Conservation (phyloP, 495 filamentous ascomycete genomes). For the Neurospora sp. region DNA sequence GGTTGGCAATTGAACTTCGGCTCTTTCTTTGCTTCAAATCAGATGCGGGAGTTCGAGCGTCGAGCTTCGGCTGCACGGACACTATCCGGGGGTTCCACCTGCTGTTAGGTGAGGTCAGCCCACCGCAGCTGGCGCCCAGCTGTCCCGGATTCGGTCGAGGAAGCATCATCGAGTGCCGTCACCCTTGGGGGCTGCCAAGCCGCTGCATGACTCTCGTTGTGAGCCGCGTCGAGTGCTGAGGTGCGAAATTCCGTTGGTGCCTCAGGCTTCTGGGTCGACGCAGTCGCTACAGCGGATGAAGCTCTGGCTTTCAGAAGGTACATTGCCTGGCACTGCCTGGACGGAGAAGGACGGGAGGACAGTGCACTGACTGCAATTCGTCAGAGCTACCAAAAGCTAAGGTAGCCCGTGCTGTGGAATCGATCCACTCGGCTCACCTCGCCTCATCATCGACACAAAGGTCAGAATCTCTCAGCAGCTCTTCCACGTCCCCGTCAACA, state of each 20-base stretch:
- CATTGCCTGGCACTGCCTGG: not conserved
- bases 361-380: not conserved
- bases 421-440: constrained; percentile 1
- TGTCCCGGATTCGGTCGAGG: not conserved
- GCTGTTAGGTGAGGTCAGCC: not conserved
- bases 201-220: not conserved
- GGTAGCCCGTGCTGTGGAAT: not conserved
- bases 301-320: not conserved
- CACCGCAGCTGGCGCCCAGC: not conserved
- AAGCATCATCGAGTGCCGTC: not conserved
- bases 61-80: constrained; percentile 1
- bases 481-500: not conserved
- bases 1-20: not conserved
- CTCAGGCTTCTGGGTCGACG: not conserved
- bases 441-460: constrained; percentile 9
- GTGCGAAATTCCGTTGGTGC: not conserved
- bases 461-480: not conserved
- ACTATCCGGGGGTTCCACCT: not conserved
- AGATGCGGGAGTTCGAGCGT: constrained; percentile 5
- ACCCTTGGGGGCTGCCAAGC: not conserved
- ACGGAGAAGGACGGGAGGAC: not conserved
- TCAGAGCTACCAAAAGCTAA: not conserved
- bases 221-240: not conserved
- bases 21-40: not conserved
- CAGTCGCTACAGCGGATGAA: not conserved